Percentiles rank a stretch among this genome's conserved stretches.
These are phyloP conservation scores for Physaria fendleri DNA, from an alignment of 345 rosid species.

Conservation along the genomic window DNA sequence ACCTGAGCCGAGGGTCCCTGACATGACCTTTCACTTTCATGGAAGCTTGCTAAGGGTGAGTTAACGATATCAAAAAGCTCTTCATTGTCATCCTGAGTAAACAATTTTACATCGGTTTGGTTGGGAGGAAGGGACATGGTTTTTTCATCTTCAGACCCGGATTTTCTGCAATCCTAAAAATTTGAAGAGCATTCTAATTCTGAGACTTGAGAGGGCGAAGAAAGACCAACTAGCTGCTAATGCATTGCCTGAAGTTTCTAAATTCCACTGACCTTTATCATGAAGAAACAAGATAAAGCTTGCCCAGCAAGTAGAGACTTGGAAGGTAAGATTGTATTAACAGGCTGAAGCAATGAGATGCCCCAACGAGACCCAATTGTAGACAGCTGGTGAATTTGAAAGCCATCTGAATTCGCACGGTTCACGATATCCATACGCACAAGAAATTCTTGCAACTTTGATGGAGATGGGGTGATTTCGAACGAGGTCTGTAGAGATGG, in stretches of 20 bases:
- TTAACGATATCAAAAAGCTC: conserved; percentile 43
- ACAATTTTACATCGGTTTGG: conserved; percentile 49
- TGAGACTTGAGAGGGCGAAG: not conserved
- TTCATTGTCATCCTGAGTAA: conserved; percentile 36
- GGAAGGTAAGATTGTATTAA: conserved; percentile 55
- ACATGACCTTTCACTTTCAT: conserved; percentile 56
- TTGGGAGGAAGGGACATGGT: conserved; percentile 26
- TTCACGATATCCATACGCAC: conserved; percentile 82
- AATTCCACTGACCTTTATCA: conserved; percentile 52
- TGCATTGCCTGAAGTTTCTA: not conserved
- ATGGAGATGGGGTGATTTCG: conserved; percentile 73
- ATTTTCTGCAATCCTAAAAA: conserved; percentile 31
- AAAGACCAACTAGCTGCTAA: conserved; percentile 1
- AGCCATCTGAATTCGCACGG: conserved; percentile 60
- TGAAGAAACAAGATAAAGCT: conserved; percentile 77
- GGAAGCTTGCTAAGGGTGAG: conserved; percentile 80
- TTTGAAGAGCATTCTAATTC: conserved; percentile 2
- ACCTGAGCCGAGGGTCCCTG: conserved; percentile 58
- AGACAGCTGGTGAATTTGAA: conserved; percentile 77
- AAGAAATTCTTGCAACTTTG: conserved; percentile 68
- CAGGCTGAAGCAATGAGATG: conserved; percentile 69
- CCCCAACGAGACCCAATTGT: conserved; percentile 76
- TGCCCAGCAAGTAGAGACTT: conserved; percentile 65
- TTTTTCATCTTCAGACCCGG: conserved; percentile 42
- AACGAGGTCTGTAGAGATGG: conserved; percentile 77